Percentiles rank a stretch among this genome's conserved stretches.
These are phyloP conservation scores for Phytophthora litchii DNA, from an alignment of 352 stramenopile species.

Conservation along the genomic window DNA sequence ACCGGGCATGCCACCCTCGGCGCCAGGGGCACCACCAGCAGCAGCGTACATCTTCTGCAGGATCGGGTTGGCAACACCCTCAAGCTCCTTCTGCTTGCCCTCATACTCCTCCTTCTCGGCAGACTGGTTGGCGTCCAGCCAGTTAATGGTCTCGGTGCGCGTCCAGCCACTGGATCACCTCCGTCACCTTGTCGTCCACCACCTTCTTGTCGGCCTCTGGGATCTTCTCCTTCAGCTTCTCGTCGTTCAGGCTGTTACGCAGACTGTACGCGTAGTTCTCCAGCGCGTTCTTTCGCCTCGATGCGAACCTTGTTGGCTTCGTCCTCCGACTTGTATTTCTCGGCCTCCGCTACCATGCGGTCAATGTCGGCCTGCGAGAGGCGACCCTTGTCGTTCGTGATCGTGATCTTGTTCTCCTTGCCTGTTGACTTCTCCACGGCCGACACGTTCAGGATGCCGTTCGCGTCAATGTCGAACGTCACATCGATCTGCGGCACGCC, in stretches of 20 bases:
- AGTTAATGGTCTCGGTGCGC: constrained; percentile 97
- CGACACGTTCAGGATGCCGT: constrained; percentile 94
- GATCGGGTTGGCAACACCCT: constrained; percentile 85
- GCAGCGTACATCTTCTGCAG: constrained; percentile 85
- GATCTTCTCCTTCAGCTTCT: constrained; percentile 95
- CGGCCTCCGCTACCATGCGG: constrained; percentile 97
- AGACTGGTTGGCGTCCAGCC: constrained; percentile 95
- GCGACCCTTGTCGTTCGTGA: constrained; percentile 98
- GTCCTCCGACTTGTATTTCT: constrained; percentile 98
- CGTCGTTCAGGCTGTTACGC: constrained; percentile 92
- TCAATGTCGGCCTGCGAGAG: constrained; percentile 98
- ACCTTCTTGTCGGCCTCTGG: constrained; percentile 87
- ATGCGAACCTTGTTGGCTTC: constrained; percentile 96
- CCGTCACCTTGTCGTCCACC: constrained; percentile 92
- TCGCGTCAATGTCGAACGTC: constrained; percentile 90
- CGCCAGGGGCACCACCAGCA: constrained; percentile 51
- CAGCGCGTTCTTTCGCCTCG: constrained; percentile 94
- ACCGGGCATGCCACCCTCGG: constrained; percentile 44
- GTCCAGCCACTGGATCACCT: constrained; percentile 98
- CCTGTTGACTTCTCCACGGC: constrained; percentile 94
- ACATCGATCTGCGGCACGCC: constrained; percentile 91
- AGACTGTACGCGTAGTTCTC: constrained; percentile 96
- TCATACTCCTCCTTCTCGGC: constrained; percentile 87
- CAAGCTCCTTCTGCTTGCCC: constrained; percentile 90
- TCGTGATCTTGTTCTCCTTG: constrained; percentile 98